These are phyloP conservation scores for Yamadazyma philogaea DNA, from an alignment of 805 yeast genomes.

Conservation along the genomic window DNA sequence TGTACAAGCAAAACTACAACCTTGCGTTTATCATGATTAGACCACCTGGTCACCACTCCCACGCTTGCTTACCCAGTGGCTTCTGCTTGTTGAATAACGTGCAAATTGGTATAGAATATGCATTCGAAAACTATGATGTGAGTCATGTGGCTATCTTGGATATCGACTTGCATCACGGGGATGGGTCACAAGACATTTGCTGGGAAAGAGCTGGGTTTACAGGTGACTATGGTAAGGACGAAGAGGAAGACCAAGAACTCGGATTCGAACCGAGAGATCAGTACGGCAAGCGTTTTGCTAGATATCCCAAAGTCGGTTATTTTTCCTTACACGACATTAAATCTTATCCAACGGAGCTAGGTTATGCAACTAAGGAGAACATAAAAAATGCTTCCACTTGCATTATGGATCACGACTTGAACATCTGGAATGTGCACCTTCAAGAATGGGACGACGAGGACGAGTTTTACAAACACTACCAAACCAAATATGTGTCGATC, in stretches of 20 bases:
- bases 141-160: conserved; percentile 82
- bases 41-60: conserved; percentile 89
- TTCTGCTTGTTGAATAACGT: conserved; percentile 80
- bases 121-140: conserved; percentile 55
- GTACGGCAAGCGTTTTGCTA: conserved; percentile 44
- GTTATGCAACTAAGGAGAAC: conserved; percentile 68
- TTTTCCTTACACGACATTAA: conserved; percentile 83
- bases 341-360: conserved; percentile 80
- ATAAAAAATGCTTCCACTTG: conserved; percentile 78
- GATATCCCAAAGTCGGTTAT: conserved; percentile 67
- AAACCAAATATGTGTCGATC: conserved; percentile 55
- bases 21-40: conserved; percentile 65
- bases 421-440: conserved; percentile 81
- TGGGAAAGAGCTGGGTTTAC: conserved; percentile 71
- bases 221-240: conserved; percentile 47
- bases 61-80: conserved; percentile 80
- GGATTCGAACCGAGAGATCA: conserved; percentile 41
- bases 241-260: conserved; percentile 36
- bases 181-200: conserved; percentile 82
- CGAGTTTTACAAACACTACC: conserved; percentile 63
- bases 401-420: conserved; percentile 70
- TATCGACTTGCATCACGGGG: conserved; percentile 86
- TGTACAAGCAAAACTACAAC: conserved; percentile 26
- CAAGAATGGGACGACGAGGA: conserved; percentile 60
- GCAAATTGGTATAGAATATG: conserved; percentile 78